Evolutionary conservation across 2,329 filamentous ascomycete species (phyloP).

Genomic region (Aurifilum marmelostoma): DNA sequence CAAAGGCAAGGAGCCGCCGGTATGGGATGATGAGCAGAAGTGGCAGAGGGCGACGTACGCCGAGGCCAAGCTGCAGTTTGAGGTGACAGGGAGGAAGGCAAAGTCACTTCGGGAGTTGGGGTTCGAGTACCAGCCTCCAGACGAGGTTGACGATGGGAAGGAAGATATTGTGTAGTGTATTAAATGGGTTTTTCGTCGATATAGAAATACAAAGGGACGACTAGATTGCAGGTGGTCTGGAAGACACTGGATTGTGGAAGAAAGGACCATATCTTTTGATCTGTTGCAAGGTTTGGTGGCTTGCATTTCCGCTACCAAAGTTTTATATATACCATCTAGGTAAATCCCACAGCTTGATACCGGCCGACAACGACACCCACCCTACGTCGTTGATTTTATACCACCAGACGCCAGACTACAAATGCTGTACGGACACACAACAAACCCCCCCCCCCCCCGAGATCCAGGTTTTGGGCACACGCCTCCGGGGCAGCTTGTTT

Average conservation of each 20-base stretch:
- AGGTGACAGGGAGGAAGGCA: constrained; percentile 65
- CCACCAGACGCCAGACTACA: neutral
- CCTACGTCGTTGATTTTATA: neutral
- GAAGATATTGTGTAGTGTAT: constrained; percentile 28
- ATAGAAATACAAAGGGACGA: neutral
- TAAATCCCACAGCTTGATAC: neutral
- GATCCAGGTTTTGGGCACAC: neutral
- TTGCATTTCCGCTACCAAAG: neutral
- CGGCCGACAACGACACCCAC: neutral
- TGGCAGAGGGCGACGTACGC: constrained; percentile 73
- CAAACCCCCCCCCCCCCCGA: no score
- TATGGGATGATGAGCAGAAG: constrained; percentile 71
- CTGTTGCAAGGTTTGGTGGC: neutral
- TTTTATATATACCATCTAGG: neutral
- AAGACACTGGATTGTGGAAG: neutral
- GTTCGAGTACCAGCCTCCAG: constrained; percentile 54
- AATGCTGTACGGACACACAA: neutral
- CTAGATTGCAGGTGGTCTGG: neutral
- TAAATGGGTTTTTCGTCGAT: neutral
- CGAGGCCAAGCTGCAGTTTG: constrained; percentile 73
- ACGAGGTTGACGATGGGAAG: constrained; percentile 23
- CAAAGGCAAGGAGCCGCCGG: constrained; percentile 67
- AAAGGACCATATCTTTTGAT: neutral
- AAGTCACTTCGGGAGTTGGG: constrained; percentile 73
- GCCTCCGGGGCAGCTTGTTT: no score